These are phyloP conservation scores for Erysiphe neolycopersici DNA, from an alignment of 2,329 filamentous ascomycete genomes.

Conservation along the genomic window DNA sequence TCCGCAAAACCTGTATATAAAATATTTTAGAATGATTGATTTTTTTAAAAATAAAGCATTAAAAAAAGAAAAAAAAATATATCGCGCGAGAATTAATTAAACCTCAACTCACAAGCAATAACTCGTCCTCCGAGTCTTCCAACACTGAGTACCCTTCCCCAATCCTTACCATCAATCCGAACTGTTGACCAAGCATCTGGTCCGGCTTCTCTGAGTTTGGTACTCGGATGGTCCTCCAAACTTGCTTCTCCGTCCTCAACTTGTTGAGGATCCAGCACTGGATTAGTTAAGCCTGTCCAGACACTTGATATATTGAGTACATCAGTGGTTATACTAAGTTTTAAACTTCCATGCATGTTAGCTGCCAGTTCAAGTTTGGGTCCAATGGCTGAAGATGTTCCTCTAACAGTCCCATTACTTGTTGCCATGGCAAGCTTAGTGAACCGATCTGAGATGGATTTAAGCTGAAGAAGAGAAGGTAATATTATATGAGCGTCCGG, in stretches of 20 bases:
- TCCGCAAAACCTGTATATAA: conserved; percentile 34
- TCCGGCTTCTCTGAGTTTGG: conserved; percentile 46
- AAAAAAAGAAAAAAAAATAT: too few relatives aligned
- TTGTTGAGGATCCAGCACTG: conserved; percentile 56
- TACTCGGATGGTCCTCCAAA: conserved; percentile 57
- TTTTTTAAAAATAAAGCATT: not conserved
- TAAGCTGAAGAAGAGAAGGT: conserved; percentile 65
- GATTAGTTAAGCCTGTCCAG: conserved; percentile 70
- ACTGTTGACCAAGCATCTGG: conserved; percentile 74
- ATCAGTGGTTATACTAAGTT: conserved; percentile 58
- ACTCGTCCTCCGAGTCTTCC: conserved; percentile 71
- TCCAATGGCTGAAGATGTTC: conserved; percentile 8
- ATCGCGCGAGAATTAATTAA: too few relatives aligned
- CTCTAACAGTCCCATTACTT: conserved; percentile 6
- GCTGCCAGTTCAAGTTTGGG: conserved; percentile 66
- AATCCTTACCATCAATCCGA: conserved; percentile 76
- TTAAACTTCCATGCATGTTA: conserved; percentile 79
- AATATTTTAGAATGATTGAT: conserved; percentile 4
- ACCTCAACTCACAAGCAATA: conserved; percentile 43
- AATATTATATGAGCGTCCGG: conserved; percentile 86
- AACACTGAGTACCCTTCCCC: conserved; percentile 82
- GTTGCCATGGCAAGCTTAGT: conserved; percentile 48
- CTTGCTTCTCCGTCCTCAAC: conserved; percentile 35
- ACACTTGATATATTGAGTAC: conserved; percentile 60
- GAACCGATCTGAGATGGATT: conserved; percentile 84